Percentiles rank a stretch among this genome's conserved stretches.
phyloP scores from a whole-genome alignment of 2,329 filamentous ascomycete genomes.

The Pseudogymnoascus verrucosus region DNA sequence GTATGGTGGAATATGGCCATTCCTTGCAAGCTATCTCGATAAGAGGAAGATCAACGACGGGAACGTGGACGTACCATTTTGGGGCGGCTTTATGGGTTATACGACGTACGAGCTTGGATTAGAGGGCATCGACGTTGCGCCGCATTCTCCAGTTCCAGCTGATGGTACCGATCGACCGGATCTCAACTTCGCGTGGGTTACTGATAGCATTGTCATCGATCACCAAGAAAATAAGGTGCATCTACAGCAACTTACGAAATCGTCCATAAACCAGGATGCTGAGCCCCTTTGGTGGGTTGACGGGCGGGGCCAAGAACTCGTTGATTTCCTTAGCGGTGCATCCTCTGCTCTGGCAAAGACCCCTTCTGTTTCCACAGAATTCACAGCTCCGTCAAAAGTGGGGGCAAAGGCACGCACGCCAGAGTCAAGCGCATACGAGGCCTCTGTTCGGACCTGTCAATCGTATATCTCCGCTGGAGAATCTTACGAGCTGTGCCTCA shows the following conservation, averaged over 20 bases:
- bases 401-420: not conserved
- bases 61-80: conserved; percentile 44
- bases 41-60: conserved; percentile 31
- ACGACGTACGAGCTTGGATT: conserved; percentile 62
- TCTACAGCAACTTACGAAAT: conserved; percentile 44
- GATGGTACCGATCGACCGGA: conserved; percentile 39
- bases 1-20: conserved; percentile 26
- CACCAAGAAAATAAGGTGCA: conserved; percentile 47
- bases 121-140: conserved; percentile 38
- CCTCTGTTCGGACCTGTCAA: conserved; percentile 30
- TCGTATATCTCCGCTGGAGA: conserved; percentile 30
- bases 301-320: not conserved
- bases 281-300: not conserved
- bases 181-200: conserved; percentile 54
- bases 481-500: conserved; percentile 35
- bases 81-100: conserved; percentile 62
- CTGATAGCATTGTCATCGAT: conserved; percentile 57
- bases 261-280: not conserved
- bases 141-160: conserved; percentile 18
- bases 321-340: not conserved
- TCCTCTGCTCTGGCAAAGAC: not conserved
- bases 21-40: conserved; percentile 31
- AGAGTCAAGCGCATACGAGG: conserved; percentile 23
- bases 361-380: not conserved
- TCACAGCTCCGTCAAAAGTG: not conserved